Percentiles rank a stretch among this genome's conserved stretches.
Conservation (phyloP, 352 stramenopile species). For the Blastocystis sp. region DNA sequence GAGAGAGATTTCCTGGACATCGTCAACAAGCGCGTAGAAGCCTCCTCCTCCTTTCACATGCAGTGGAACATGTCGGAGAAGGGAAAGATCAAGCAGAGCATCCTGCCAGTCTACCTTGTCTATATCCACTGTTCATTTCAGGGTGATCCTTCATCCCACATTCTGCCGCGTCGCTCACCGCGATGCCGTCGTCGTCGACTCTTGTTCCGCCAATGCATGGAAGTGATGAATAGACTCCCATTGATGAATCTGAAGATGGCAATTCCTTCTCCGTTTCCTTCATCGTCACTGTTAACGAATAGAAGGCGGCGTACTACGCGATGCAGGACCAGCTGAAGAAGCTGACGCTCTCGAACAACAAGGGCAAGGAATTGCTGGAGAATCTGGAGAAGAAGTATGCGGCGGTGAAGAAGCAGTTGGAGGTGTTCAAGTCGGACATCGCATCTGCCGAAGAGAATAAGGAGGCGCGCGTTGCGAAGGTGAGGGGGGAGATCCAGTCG, state of each 20-base stretch:
- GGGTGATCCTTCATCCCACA: neutral
- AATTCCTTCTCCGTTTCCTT: neutral
- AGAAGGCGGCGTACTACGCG: conserved; percentile 1
- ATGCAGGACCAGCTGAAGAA: conserved; percentile 58
- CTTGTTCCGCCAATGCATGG: neutral
- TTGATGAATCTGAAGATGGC: neutral
- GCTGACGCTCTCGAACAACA: conserved; percentile 41
- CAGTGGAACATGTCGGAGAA: conserved; percentile 58
- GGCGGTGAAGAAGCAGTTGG: conserved; percentile 22
- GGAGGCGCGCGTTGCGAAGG: neutral
- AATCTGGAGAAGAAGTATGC: conserved; percentile 33
- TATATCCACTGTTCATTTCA: conserved; percentile 29
- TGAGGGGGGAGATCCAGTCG: neutral
- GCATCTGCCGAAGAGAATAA: neutral
- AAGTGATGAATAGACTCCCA: neutral
- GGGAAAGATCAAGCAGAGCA: neutral
- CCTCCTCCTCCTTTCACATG: neutral
- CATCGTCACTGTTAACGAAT: neutral
- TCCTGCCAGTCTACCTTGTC: conserved; percentile 13
- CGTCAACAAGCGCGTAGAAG: conserved; percentile 43
- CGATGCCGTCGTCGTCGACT: neutral
- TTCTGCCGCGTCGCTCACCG: neutral
- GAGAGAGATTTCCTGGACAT: conserved; percentile 19
- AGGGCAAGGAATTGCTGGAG: conserved; percentile 37
- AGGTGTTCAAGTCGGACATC: neutral